Percentiles rank a stretch among this genome's conserved stretches.
Evolutionary conservation across 805 yeast genomes (phyloP).

Genomic region (Candida easanensis): DNA sequence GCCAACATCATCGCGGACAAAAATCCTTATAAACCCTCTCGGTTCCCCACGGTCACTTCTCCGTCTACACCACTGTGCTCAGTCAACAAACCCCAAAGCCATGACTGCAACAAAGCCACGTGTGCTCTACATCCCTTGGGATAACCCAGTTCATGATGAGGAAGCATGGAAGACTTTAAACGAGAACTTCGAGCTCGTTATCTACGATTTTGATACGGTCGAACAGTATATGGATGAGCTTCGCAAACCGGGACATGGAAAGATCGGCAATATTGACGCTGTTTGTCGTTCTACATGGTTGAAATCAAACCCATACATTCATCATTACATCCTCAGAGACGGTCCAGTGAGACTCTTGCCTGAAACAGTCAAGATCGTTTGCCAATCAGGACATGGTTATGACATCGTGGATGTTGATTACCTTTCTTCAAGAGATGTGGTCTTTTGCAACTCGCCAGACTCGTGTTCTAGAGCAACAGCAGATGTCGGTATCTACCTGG

Average conservation of each 20-base stretch:
- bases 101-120: constrained; percentile 29
- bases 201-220: constrained; percentile 32
- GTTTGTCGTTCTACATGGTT: constrained; percentile 39
- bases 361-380: constrained; percentile 34
- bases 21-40: too few species aligned
- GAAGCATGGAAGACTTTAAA: constrained; percentile 36
- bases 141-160: constrained; percentile 35
- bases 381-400: constrained; percentile 39
- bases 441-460: constrained; percentile 39
- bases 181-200: constrained; percentile 34
- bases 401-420: constrained; percentile 38
- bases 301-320: constrained; percentile 36
- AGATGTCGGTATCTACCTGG: constrained; percentile 35
- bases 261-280: constrained; percentile 34
- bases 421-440: constrained; percentile 30
- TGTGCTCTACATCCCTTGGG: constrained; percentile 38
- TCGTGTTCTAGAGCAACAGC: constrained; percentile 40
- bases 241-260: constrained; percentile 34
- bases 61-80: too few species aligned
- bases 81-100: neutral
- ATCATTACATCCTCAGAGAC: constrained; percentile 34
- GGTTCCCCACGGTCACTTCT: neutral
- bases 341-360: constrained; percentile 34
- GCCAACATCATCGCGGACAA: too few species aligned
- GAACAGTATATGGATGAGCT: constrained; percentile 36